Percentiles rank a stretch among this genome's conserved stretches.
phyloP scores from a whole-genome alignment of 2,329 filamentous ascomycete species.

The Cordyceps tenuipes region DNA sequence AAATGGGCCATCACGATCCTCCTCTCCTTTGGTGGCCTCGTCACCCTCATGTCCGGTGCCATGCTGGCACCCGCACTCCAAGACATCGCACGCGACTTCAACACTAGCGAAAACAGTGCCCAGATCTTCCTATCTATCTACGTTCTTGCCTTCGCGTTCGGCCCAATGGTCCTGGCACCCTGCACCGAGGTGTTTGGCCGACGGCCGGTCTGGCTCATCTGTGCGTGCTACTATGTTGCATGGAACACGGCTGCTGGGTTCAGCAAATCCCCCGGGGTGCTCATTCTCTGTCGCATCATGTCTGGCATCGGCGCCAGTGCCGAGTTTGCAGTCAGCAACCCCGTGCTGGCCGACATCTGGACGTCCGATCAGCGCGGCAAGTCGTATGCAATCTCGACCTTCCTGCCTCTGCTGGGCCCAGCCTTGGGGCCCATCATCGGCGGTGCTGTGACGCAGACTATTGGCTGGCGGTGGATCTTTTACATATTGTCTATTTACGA shows the following conservation, averaged over 20 bases:
- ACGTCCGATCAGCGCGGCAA: conserved; percentile 27
- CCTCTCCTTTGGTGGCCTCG: conserved; percentile 25
- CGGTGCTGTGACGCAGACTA: conserved; percentile 53
- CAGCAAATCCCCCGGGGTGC: conserved; percentile 21
- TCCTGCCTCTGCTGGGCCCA: conserved; percentile 42
- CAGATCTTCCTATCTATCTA: conserved; percentile 29
- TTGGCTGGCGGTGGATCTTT: conserved; percentile 64
- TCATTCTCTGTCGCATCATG: conserved; percentile 23
- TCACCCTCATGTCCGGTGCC: conserved; percentile 28
- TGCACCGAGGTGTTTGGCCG: conserved; percentile 28
- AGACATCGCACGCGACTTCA: conserved; percentile 24
- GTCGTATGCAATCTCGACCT: conserved; percentile 25
- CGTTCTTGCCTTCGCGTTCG: conserved; percentile 28
- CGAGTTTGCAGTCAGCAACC: conserved; percentile 25
- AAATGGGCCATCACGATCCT: conserved; percentile 22
- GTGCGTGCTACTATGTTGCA: conserved; percentile 26
- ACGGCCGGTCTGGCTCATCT: conserved; percentile 24
- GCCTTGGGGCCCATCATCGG: conserved; percentile 60
- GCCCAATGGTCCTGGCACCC: conserved; percentile 25
- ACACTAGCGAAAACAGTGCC: conserved; percentile 15
- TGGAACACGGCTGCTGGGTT: conserved; percentile 29
- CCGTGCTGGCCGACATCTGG: conserved; percentile 30
- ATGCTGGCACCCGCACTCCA: conserved; percentile 29
- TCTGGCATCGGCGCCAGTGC: conserved; percentile 21
- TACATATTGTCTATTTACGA: conserved; percentile 54